Conservation (phyloP, 257 asterid genomes). For the Solanum appendiculatum region DNA sequence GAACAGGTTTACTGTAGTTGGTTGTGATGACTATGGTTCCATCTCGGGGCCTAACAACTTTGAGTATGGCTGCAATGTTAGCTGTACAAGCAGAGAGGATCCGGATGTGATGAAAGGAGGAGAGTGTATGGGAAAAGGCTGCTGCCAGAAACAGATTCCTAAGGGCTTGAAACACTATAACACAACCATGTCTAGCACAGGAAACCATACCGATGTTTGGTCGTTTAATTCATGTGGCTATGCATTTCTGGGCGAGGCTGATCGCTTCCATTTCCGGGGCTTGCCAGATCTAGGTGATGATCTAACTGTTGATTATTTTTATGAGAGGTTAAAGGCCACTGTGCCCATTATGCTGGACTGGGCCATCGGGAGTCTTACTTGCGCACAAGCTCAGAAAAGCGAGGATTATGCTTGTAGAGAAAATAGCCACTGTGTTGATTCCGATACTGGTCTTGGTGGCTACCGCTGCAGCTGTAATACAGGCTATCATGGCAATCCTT, state of each 20-base stretch:
- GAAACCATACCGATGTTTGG: background rate
- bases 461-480: constrained; percentile 6
- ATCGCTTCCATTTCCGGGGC: background rate
- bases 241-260: constrained; percentile 8
- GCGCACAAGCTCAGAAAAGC: background rate
- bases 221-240: background rate
- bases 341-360: constrained; percentile 8
- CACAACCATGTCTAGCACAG: background rate
- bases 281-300: background rate
- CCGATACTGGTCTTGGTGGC: background rate
- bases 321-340: background rate
- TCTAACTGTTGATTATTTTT: background rate
- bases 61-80: background rate
- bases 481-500: constrained; percentile 15
- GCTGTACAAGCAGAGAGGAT: background rate
- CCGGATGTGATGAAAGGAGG: background rate
- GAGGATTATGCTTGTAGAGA: background rate
- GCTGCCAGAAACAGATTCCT: constrained; percentile 3
- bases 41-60: background rate
- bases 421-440: constrained; percentile 2
- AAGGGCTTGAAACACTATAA: background rate
- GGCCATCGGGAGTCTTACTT: background rate
- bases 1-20: constrained; percentile 2
- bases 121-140: constrained; percentile 3
- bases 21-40: background rate